Base-by-base conservation (phyloP, 1,284 basidiomycete genomes). In the Exobasidium cylindrosporum region DNA sequence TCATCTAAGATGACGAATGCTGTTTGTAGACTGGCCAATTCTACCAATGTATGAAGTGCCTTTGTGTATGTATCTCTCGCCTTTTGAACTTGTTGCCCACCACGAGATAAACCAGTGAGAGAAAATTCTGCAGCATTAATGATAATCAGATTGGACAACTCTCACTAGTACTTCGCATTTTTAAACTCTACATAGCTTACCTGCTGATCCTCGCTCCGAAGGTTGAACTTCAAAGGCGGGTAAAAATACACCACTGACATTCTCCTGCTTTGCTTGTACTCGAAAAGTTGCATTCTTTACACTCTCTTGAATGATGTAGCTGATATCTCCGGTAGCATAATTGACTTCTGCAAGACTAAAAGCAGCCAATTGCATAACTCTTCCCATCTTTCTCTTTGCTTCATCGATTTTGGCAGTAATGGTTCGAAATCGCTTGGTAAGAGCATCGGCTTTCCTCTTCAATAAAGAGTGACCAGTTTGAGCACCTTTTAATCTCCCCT, bases 1-100 rank as follows among this genome's bases (percentile, higher is more conserved):
- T 98, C 96, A 81, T 99, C 96, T 28, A 99, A 86, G 70, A 98
- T 97, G 60, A 91, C 95, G 83, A 99, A 99, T 4, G 96, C 96
- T 0, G 96, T 97, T 83, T 77, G 71, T 32, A 99, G 83, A 45
- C 93, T 97, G 1, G 96, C 96, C 47, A 99, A 86, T 80, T 99
- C 96, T 31, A 99, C 95, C 17, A 99, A 84, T 1, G 94, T 96
- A 80, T 95, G 92, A 26, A 98, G 88, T 0, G 96, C 96, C 80
- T 98, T 97, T 3, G 94, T 90, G 73, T 97, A 99, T 1, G 92
- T 92, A 76, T 98, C 95, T 76, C 93, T 89, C 17, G 92, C 89
- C 67, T 90, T 89, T 66, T 93, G 85, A 10, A 99, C 89, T 81
- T 98, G 94, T 81, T 98, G 95, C 10, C 96, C 96, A 76, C 96